phyloP scores from a whole-genome alignment of 2,329 filamentous ascomycete genomes.

The Sporothrix variecibatus region DNA sequence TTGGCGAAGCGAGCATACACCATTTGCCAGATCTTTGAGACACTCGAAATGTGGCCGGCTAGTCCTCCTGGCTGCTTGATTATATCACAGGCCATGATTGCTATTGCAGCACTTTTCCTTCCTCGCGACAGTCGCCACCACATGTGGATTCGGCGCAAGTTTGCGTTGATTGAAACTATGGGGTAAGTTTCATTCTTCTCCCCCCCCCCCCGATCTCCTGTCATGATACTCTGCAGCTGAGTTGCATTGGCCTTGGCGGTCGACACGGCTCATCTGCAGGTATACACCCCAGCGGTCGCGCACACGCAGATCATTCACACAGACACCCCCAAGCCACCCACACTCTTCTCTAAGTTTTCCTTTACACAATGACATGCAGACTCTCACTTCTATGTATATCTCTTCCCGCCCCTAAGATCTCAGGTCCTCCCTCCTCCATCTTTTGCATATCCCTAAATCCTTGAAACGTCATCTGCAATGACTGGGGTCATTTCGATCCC shows the following conservation, averaged over 20 bases:
- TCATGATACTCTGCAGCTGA: background rate
- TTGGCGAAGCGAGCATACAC: conserved; percentile 62
- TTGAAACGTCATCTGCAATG: background rate
- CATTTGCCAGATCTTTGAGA: conserved; percentile 77
- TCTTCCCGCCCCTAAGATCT: background rate
- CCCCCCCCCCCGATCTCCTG: too few species aligned
- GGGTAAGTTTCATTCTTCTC: too few species aligned
- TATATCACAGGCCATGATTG: conserved; percentile 72
- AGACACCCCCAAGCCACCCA: background rate
- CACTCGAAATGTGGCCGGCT: conserved; percentile 70
- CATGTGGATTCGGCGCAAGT: conserved; percentile 77
- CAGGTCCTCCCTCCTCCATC: background rate
- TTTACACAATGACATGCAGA: background rate
- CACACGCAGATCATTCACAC: conserved; percentile 11
- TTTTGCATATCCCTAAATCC: background rate
- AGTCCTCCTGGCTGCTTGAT: conserved; percentile 71
- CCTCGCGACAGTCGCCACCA: conserved; percentile 71
- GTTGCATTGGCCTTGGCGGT: background rate
- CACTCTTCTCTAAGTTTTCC: background rate
- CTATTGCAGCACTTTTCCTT: conserved; percentile 77
- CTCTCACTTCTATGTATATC: background rate
- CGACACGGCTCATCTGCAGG: background rate
- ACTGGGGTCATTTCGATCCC: background rate
- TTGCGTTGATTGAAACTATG: conserved; percentile 69
- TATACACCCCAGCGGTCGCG: background rate